Conservation (phyloP, 768 basidiomycete species). For the Scleroderma citrinum region DNA sequence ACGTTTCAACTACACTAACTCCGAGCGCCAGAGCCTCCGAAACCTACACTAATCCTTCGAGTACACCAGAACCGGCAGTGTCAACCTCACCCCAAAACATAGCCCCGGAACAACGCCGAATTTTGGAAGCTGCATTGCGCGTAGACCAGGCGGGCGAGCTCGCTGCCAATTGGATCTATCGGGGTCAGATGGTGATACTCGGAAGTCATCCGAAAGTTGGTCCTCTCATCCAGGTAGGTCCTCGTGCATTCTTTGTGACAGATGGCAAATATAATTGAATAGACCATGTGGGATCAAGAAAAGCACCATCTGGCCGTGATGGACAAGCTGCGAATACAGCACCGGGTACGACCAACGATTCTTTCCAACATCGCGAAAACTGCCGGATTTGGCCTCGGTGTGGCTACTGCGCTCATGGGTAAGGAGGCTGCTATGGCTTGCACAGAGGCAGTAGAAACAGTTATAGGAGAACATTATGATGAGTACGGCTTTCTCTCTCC, state of each 20-base stretch:
- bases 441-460: conserved; percentile 96
- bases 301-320: conserved; percentile 86
- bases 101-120: conserved; percentile 40
- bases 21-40: conserved; percentile 37
- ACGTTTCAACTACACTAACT: conserved; percentile 9
- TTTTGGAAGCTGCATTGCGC: conserved; percentile 64
- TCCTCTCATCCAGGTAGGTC: conserved; percentile 68
- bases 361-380: conserved; percentile 82
- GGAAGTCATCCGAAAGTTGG: conserved; percentile 50
- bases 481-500: conserved; percentile 58
- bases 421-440: conserved; percentile 97
- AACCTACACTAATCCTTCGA: conserved; percentile 40
- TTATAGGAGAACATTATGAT: conserved; percentile 97
- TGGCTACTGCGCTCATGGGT: conserved; percentile 80
- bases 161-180: conserved; percentile 94
- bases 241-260: background rate
- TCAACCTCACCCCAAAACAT: conserved; percentile 53
- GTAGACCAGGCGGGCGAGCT: conserved; percentile 96
- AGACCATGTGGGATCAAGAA: conserved; percentile 99
- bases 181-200: conserved; percentile 76
- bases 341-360: conserved; percentile 76
- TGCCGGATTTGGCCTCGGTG: conserved; percentile 83
- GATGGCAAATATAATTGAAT: conserved; percentile 1
- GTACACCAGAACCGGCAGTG: conserved; percentile 34
- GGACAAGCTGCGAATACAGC: conserved; percentile 80